Percentiles rank a stretch among this genome's conserved stretches.
phyloP scores from a whole-genome alignment of 768 basidiomycete species.

The Russula ochroleuca region DNA sequence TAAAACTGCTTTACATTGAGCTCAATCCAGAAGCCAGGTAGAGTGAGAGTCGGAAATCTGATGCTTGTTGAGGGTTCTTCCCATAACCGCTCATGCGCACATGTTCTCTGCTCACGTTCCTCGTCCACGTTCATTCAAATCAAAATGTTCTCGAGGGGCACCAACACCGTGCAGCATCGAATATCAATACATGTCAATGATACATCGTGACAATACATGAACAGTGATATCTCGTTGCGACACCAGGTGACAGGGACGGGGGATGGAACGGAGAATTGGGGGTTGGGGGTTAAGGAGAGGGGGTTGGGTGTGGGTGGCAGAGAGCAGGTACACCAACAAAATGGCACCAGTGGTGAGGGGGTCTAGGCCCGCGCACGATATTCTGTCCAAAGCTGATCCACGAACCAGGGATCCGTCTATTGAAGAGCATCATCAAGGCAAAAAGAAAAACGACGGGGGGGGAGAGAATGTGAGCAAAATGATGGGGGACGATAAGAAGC shows the following conservation, averaged over 20 bases:
- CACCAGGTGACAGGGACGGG: background rate
- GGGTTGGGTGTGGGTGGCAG: background rate
- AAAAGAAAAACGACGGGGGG: no score
- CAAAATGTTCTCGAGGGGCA: background rate
- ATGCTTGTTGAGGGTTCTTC: background rate
- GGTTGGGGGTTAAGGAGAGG: background rate
- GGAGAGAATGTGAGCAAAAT: background rate
- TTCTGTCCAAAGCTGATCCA: constrained; percentile 55
- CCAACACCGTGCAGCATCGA: background rate
- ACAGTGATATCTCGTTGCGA: constrained; percentile 14
- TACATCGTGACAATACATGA: constrained; percentile 22
- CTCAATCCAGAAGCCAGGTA: no score
- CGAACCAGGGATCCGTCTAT: constrained; percentile 63
- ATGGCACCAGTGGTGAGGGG: background rate
- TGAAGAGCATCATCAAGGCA: no score
- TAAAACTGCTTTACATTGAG: no score
- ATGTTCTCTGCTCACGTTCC: background rate
- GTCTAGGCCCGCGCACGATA: constrained; percentile 35
- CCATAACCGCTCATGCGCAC: background rate
- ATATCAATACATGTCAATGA: constrained; percentile 17
- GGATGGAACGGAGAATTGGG: background rate
- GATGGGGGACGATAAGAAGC: no score
- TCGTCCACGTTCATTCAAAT: background rate
- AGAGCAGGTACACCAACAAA: background rate
- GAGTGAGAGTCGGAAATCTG: no score